Evolutionary conservation across 257 asterid genomes (phyloP), one percentile per base, ranked within the genome.

Genomic region (Datura wrightii): DNA sequence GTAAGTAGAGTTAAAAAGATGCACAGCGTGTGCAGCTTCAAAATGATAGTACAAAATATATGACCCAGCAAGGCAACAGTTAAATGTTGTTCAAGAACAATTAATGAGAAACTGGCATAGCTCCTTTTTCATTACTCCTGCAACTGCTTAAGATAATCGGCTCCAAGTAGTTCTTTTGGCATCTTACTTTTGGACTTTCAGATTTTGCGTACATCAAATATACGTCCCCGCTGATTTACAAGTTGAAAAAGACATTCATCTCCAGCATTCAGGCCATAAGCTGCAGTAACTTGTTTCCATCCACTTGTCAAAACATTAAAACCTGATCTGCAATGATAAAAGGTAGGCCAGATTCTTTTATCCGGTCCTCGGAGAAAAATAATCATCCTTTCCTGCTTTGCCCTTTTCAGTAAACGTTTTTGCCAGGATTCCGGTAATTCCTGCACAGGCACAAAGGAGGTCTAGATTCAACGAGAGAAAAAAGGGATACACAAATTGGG

Each of bases 171-270:
- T 15, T 76, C 46, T 36, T 46, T 19, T 53, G 36, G 9, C 5
- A 44, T 31, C 56, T 36, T 10, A 41, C 59, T 59, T 63, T 70
- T 53, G 82, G 37, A 46, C 41, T 50, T 84, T 60, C 7, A 39
- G 11, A 67, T 7, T 67, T 39, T 46, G 31, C 10, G 8, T 18
- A 85, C 78, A 37, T 10, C 42, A 15, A 78, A 85, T 39, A 79
- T 41, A 72, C 13, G 42, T 83, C 52, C 1, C 50, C 5, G 7
- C 34, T 15, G 8, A 83, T 85, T 42, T 36, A 55, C 79, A 41
- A 52, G 31, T 56, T n/a, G 44, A 16, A 87, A n/a, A 59, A 10
- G 54, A 72, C 84, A 87, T 0, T 39, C 19, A 52, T 87, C 90
- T 79, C 83, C 88, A 39, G 55, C 11, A 14, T 41, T 66, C 34